Base-by-base conservation (phyloP, 1,139 yeast species). In the Blastobotrys ciferrii region DNA sequence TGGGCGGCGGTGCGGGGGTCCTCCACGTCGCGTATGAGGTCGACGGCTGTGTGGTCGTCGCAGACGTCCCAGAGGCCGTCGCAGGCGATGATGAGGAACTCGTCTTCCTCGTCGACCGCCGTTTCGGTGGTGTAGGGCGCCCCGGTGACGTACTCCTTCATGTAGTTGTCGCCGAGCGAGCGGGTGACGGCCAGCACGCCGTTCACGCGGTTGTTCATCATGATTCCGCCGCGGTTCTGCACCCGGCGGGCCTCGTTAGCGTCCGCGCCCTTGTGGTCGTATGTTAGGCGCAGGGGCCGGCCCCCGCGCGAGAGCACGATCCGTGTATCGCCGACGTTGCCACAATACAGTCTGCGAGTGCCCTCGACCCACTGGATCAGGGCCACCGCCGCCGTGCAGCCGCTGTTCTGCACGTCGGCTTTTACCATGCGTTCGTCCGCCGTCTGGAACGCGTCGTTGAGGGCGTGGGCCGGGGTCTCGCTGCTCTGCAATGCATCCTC, bases 21-120 rank as follows among this genome's bases (percentile, higher is more conserved):
- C 2, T 61, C 57, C 3, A 73, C 68, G 41, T 77, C 76, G 42
- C 73, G 67, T 4, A 84, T 81, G 55, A 80, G 64, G 49, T 81
- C 81, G 51, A 91, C 84, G 0, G 96, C 96, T 51, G 77, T 77
- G 53, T 80, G 81, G 63, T 87, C 96, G 9, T 79, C 74, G 47
- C 87, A 73, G 3, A 89, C 96, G 64, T 89, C 96, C 96, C 96
- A 89, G 9, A 89, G 71, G 0, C 97, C 97, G 68, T 89, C 97
- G 65, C 96, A 88, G 0, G 96, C 97, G 50, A 89, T 69, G 41
- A 89, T 87, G 62, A 89, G 66, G 61, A 84, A 85, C 55, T 83
- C 79, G 62, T 87, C 95, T 4, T 69, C 70, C 52, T 74, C 68
- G 45, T 46, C 54, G 19, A 51, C 47, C n/a, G 31, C 20, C 20